Conservation (phyloP, 306 rosid genomes). For the Clitoria ternatea region DNA sequence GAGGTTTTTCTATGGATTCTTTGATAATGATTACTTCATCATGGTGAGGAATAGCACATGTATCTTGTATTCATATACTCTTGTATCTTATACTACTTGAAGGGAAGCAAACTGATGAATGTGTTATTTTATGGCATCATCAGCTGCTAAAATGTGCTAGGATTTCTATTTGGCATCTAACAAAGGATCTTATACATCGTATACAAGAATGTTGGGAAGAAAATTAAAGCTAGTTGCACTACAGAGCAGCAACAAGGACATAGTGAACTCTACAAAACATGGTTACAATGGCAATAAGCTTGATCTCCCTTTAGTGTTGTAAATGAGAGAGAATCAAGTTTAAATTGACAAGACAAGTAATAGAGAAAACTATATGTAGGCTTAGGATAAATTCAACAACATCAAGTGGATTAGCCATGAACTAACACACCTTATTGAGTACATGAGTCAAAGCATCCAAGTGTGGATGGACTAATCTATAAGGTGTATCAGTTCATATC, state of each 20-base stretch:
- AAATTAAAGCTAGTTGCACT: not conserved
- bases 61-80: not conserved
- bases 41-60: slow-evolving; percentile 41
- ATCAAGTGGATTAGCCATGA: too few relatives aligned
- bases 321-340: slow-evolving; percentile 32
- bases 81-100: not conserved
- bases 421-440: too few relatives aligned
- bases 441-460: too few relatives aligned
- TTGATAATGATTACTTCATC: slow-evolving; percentile 48
- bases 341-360: too few relatives aligned
- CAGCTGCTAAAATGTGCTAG: slow-evolving; percentile 67
- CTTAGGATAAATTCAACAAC: slow-evolving; percentile 20
- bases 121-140: not conserved
- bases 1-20: slow-evolving; percentile 72
- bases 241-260: slow-evolving; percentile 2
- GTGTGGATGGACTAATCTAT: too few relatives aligned
- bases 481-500: too few relatives aligned
- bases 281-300: slow-evolving; percentile 9
- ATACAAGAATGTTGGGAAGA: slow-evolving; percentile 37
- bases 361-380: slow-evolving; percentile 13
- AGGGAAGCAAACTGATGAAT: not conserved
- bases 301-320: slow-evolving; percentile 3
- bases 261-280: slow-evolving; percentile 9
- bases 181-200: slow-evolving; percentile 51
- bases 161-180: slow-evolving; percentile 51